Evolutionary conservation across 2,329 filamentous ascomycete species (phyloP).

Genomic region (Trichophyton rubrum): DNA sequence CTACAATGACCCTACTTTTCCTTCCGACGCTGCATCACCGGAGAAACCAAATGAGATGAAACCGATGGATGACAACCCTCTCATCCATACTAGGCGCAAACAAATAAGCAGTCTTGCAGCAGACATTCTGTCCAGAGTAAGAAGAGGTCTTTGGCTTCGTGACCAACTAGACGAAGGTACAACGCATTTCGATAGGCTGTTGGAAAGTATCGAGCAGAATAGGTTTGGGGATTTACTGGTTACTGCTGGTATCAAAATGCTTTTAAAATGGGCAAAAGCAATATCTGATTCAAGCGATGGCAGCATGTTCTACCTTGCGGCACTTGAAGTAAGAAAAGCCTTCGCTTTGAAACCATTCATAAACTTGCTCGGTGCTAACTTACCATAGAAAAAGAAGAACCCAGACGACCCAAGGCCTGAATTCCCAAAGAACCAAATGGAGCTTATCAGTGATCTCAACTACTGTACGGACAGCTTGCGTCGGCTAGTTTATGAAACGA

Average conservation of each 20-base stretch:
- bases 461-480: slow-evolving; percentile 17
- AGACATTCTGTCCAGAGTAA: slow-evolving; percentile 18
- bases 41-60: neutral
- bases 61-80: neutral
- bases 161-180: slow-evolving; percentile 15
- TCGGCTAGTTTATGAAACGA: slow-evolving; percentile 20
- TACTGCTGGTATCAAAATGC: slow-evolving; percentile 14
- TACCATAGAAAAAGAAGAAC: slow-evolving; percentile 5
- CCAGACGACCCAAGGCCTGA: slow-evolving; percentile 7
- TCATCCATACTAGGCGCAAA: neutral
- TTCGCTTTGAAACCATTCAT: neutral
- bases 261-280: slow-evolving; percentile 15
- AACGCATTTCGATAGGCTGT: slow-evolving; percentile 21
- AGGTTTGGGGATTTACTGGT: slow-evolving; percentile 22
- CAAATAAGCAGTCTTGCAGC: slow-evolving; percentile 17
- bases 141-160: slow-evolving; percentile 22
- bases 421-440: slow-evolving; percentile 10
- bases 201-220: slow-evolving; percentile 18
- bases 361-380: neutral
- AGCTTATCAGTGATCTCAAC: slow-evolving; percentile 15
- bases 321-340: slow-evolving; percentile 8
- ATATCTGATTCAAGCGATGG: slow-evolving; percentile 20
- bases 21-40: neutral
- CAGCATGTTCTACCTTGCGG: slow-evolving; percentile 18
- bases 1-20: neutral